Conservation (phyloP, 2,329 filamentous ascomycete genomes). For the Pseudocercospora pini-densiflorae region DNA sequence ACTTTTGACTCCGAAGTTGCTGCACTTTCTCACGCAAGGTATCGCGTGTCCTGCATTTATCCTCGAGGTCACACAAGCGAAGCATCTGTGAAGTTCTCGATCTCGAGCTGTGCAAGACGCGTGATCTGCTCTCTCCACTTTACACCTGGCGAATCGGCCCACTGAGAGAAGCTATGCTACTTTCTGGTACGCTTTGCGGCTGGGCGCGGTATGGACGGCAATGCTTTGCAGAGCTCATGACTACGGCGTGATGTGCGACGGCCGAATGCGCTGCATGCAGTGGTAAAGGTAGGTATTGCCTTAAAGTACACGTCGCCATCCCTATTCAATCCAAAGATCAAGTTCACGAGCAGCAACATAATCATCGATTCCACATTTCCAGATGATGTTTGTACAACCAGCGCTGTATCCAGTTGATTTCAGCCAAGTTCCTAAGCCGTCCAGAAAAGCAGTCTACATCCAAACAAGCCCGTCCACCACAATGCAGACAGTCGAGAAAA, state of each 20-base stretch:
- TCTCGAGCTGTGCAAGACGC: slow-evolving; percentile 13
- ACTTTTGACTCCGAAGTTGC: not conserved
- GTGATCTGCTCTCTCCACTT: slow-evolving; percentile 17
- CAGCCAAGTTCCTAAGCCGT: slow-evolving; percentile 5
- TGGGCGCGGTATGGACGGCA: not conserved
- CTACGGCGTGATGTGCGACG: slow-evolving; percentile 11
- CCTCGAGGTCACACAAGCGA: not conserved
- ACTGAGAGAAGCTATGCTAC: not conserved
- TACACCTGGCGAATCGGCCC: slow-evolving; percentile 5
- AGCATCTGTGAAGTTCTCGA: slow-evolving; percentile 1
- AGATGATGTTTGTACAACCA: slow-evolving; percentile 9
- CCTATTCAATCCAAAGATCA: not conserved
- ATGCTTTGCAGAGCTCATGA: slow-evolving; percentile 3
- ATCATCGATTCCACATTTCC: not conserved
- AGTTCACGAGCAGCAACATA: not conserved
- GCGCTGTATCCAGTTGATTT: slow-evolving; percentile 9
- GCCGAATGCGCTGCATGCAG: not conserved
- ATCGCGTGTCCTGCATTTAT: not conserved
- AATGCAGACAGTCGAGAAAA: slow-evolving; percentile 7
- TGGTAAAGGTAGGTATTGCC: not conserved
- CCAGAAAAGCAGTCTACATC: slow-evolving; percentile 12
- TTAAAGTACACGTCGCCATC: not conserved
- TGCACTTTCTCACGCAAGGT: not conserved
- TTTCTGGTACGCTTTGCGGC: not conserved
- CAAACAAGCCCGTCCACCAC: slow-evolving; percentile 1